Evolutionary conservation across 2,329 filamentous ascomycete genomes (phyloP), one percentile per base, ranked within the genome.

Genomic region (Calycina herbarum): DNA sequence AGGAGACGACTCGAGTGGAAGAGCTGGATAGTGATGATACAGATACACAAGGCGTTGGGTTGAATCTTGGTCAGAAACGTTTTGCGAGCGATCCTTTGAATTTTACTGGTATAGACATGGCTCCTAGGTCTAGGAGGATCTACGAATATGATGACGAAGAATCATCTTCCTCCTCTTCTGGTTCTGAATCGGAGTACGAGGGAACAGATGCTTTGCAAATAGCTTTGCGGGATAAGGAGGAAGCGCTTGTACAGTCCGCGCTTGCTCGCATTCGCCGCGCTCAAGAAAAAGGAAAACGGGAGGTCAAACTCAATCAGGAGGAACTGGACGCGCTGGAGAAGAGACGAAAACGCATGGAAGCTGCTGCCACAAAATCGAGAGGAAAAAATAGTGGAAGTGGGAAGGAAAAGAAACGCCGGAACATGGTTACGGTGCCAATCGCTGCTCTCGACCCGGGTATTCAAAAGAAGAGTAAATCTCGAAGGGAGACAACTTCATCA

Each of bases 271-370:
- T 97, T 75, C 86, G 89, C 69, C 86, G 88, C 70, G 93, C 94
- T 17, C 88, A 92, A 76, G 86, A 86, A 68, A 87, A 87, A 73
- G 93, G 93, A 69, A 90, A 89, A 77, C 82, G 84, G 57, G 91
- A 96, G 65, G 92, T 97, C 64, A 90, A 89, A 76, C 84, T 98
- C 69, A 93, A 85, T 71, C 86, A 89, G 73, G 87, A 90, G 63
- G 94, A 97, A 77, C 82, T 97, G 72, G 90, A 89, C 68, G 93
- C 93, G 58, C 82, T 96, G 71, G 90, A 94, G 75, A 86, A 88
- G 68, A 83, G 85, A 73, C 80, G 85, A 68, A 86, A 87, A 76
- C 86, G 89, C 65, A 79, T 87, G 72, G 69, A 75, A 61, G 69
- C 72, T 51, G 70, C 69, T 38, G 70, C 71, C 24, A 72, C 69